Base-by-base conservation (phyloP, 345 rosid genomes). In the Leavenworthia alabamica region DNA sequence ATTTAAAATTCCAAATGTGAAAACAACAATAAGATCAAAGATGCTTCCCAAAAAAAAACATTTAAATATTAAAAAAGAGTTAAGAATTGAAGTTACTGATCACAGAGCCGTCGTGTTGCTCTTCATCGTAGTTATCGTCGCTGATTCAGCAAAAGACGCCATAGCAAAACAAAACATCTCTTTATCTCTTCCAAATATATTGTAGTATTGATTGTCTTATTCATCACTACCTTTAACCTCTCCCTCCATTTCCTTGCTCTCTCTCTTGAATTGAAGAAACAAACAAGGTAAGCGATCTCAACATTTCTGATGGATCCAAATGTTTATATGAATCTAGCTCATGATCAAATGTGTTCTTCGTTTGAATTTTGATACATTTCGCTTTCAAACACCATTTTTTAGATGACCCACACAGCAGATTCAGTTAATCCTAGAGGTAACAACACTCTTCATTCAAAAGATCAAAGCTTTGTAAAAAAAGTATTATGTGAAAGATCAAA, bases 391-490 rank as follows among this genome's bases (percentile, higher is more conserved):
- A 4, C 31, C 42, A 23, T 70, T 62, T 37, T 63, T 40, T 41
- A 71, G 70, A 64, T 86, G 95, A 90, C 90, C 47, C 83, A 83
- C 24, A 66, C 71, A 24, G 54, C 83, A 40, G 89, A 90, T 58
- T 81, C 80, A 20, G 70, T 91, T 43, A 84, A 86, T 71, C 83
- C 96, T 12, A 86, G 85, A 88, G 98, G 96, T 91, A 20, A 35
- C 19, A 35, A 44, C 19, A 55, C 5, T 53, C 31, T 62, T 53
- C 41, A 37, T 37, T n/a, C 41, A 10, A 27, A 49, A 14, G n/a
- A 49, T 48, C 19, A 24, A 26, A 26, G 13, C 7, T 31, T 50
- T 27, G 4, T 24, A n/a, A 35, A 35, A 35, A 35, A 11, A 0
- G 52, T 31, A 57, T 47, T 3, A 11, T 35, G 39, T 12, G 33